Base-by-base conservation (phyloP, 371 early-diverging fungal genomes). In the Syncephalastrum monosporum region DNA sequence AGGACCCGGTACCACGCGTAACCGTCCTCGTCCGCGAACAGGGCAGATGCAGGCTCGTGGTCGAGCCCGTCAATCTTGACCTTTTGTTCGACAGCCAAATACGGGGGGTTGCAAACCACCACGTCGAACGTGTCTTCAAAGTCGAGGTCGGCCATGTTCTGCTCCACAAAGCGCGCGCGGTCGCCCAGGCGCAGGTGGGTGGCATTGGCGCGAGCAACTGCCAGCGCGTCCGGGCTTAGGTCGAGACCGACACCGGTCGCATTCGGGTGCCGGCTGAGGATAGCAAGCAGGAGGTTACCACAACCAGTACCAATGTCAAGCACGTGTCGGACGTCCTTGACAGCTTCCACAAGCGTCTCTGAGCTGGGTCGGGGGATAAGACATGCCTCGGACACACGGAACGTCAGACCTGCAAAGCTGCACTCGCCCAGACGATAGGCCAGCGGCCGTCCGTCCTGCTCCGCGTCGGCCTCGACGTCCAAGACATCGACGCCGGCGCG, bases 261-360 rank as follows among this genome's bases (percentile, higher is more conserved):
- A 0, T 50, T n/a, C 5, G 66, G 59, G 2, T 70, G 42, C 1
- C 64, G 51, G 17, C 64, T 50, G 5, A 90, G 65, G 15, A 86
- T 68, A 0, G 91, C 83, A 10, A 89, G 46, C 2, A 91, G 50
- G 5, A 91, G 58, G 64, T 88, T 89, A 0, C 90, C 91, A 55
- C 82, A 85, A 1, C 91, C 91, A 4, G 91, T 91, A 0, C 91
- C 91, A 29, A 91, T 74, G 61, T 91, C 91, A 52, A 91, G 60
- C 4, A 89, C 59, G 15, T 64, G 72, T 1, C 48, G 55, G 3
- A 25, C 42, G 43, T 44, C 42, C 15, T 79, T 55, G 1, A 58
- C 68, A 5, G 85, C 76, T 13, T 72, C 49, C 0, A 88, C 90
- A 12, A 91, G 71, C 0, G 82, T 83, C 55, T 88, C 84, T 15